Base-by-base conservation (phyloP, 441 rosid species). In the Gossypium aridum region DNA sequence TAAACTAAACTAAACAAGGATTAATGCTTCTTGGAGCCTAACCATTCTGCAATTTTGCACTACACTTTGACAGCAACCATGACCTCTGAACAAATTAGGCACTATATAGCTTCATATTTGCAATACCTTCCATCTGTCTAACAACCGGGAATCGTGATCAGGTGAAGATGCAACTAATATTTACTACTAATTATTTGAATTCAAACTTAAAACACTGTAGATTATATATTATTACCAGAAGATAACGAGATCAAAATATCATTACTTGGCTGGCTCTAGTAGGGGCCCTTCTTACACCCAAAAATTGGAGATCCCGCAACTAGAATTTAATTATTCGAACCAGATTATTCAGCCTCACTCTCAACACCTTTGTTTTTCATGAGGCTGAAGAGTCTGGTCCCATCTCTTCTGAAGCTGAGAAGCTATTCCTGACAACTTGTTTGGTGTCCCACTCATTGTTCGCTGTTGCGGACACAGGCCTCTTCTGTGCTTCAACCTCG, bases 311-410 rank as follows among this genome's bases (percentile, higher is more conserved):
- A 78, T 79, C 61, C 61, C 67, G 23, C 72, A 62, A 77, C 84
- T 65, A 67, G 63, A 73, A 54, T 80, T 75, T 45, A 64, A 43
- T 67, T 31, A 74, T 66, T 76, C 61, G 62, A 65, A 76, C 31
- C 55, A 34, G 49, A 64, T 64, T 53, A 19, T 65, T 80, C 75
- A 54, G 84, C 80, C 82, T 77, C 69, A 7, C 51, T 56, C 26
- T 54, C 12, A 10, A 75, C 47, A 19, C 57, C 49, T 62, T 60
- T 39, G 25, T 25, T 25, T 62, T 26, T 78, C 82, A 86, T 19
- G 87, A 85, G 68, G 81, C 82, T 68, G 89, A 87, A 19, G 88
- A 82, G 62, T 88, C 92, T 37, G 75, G 87, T 43, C 78, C 90
- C 75, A 61, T 67, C 19, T 85, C 96, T 37, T 87, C 90, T 8